phyloP scores from a whole-genome alignment of 768 basidiomycete species.

The Pleurotus djamor region DNA sequence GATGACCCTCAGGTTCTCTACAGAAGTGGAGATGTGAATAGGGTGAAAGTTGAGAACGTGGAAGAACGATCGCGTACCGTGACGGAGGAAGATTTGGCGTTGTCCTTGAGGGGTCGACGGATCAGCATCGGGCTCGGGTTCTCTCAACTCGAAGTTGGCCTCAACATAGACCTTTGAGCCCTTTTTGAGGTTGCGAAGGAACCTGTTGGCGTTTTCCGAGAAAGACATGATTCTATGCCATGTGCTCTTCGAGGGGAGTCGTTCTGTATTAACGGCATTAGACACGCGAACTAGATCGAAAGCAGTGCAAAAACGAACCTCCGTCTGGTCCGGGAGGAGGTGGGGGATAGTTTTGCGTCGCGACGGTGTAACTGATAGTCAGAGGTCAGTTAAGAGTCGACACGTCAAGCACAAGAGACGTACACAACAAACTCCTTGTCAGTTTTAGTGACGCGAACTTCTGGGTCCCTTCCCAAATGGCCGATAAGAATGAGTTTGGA shows the following conservation, averaged over 20 bases:
- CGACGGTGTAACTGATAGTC: constrained; percentile 66
- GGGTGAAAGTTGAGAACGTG: neutral
- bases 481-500: constrained; percentile 81
- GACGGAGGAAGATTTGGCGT: constrained; percentile 79
- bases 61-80: constrained; percentile 46
- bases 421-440: constrained; percentile 81
- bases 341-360: constrained; percentile 61
- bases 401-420: constrained; percentile 21
- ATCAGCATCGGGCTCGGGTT: constrained; percentile 66
- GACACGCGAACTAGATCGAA: neutral
- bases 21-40: constrained; percentile 1
- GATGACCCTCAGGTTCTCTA: constrained; percentile 12
- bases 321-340: constrained; percentile 60
- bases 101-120: constrained; percentile 67
- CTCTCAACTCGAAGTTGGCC: constrained; percentile 72
- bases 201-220: constrained; percentile 55
- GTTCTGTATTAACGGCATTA: constrained; percentile 34
- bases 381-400: neutral
- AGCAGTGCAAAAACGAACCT: constrained; percentile 34
- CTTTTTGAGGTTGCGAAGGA: constrained; percentile 62
- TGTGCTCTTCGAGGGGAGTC: constrained; percentile 49
- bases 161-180: constrained; percentile 82
- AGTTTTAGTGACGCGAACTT: constrained; percentile 61
- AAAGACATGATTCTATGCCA: constrained; percentile 83
- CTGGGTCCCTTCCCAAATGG: constrained; percentile 68